Conservation (phyloP, 2,329 filamentous ascomycete genomes). For the Plectosphaerella sp. region DNA sequence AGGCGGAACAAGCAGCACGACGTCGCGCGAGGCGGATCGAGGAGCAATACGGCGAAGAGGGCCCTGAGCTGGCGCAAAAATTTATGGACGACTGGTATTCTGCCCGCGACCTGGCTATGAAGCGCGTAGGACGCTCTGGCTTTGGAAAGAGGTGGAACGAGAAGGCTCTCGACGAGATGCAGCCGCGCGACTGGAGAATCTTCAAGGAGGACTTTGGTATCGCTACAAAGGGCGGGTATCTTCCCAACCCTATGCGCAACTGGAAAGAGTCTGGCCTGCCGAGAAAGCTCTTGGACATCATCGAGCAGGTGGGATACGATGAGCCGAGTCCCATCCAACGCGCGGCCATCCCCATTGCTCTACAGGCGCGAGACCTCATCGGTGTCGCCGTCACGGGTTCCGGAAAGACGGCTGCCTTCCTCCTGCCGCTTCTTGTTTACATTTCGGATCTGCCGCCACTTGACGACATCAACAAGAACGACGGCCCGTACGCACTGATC, state of each 20-base stretch:
- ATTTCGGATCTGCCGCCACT: slow-evolving; percentile 86
- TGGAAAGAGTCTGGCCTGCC: slow-evolving; percentile 87
- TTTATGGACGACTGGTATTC: slow-evolving; percentile 79
- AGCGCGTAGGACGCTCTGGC: slow-evolving; percentile 67
- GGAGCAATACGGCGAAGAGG: slow-evolving; percentile 71
- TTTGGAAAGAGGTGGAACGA: slow-evolving; percentile 95
- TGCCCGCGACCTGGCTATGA: slow-evolving; percentile 55
- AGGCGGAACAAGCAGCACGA: slow-evolving; percentile 48
- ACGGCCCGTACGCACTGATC: slow-evolving; percentile 96
- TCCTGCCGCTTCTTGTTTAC: slow-evolving; percentile 88
- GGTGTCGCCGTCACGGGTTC: slow-evolving; percentile 97
- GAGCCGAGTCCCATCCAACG: slow-evolving; percentile 91
- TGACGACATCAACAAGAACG: slow-evolving; percentile 81
- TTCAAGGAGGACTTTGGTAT: slow-evolving; percentile 99
- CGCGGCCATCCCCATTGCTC: slow-evolving; percentile 90
- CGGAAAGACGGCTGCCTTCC: slow-evolving; percentile 94
- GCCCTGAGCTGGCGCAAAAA: slow-evolving; percentile 69
- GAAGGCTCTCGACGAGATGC: slow-evolving; percentile 89
- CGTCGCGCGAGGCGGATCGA: slow-evolving; percentile 66
- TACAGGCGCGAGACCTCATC: slow-evolving; percentile 92
- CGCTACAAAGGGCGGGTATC: slow-evolving; percentile 82
- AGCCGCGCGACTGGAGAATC: slow-evolving; percentile 96
- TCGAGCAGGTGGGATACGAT: slow-evolving; percentile 81
- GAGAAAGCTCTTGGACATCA: slow-evolving; percentile 70
- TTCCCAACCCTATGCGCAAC: slow-evolving; percentile 93